Conservation (phyloP, 1,284 basidiomycete species). For the Takashimella koratensis region DNA sequence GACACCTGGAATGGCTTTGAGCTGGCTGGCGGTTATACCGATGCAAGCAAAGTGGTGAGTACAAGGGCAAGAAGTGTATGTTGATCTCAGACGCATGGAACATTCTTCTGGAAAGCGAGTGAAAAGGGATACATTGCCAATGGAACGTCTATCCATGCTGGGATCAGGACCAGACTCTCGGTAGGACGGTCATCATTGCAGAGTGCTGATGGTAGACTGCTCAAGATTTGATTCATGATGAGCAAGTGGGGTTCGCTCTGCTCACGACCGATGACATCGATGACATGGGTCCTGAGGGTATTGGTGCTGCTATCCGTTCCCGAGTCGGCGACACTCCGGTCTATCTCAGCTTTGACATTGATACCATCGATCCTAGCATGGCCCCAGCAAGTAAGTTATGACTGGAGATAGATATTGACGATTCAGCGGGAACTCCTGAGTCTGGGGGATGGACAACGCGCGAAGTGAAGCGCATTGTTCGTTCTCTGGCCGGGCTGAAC, state of each 20-base stretch:
- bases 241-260: conserved; percentile 48
- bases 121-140: conserved; percentile 48
- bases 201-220: conserved; percentile 7
- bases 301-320: conserved; percentile 43
- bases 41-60: conserved; percentile 21
- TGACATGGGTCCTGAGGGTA: conserved; percentile 48
- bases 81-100: conserved; percentile 38
- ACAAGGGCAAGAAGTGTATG: background rate
- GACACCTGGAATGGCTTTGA: conserved; percentile 49
- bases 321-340: conserved; percentile 40
- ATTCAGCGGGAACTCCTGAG: conserved; percentile 43
- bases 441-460: conserved; percentile 50
- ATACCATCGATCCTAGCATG: conserved; percentile 44
- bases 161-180: conserved; percentile 40
- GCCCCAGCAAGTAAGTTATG: conserved; percentile 39
- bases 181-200: conserved; percentile 14
- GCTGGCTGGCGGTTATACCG: conserved; percentile 15
- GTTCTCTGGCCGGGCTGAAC: conserved; percentile 47
- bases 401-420: background rate
- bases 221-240: conserved; percentile 40
- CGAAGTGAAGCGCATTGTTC: conserved; percentile 48
- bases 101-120: conserved; percentile 50
- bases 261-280: conserved; percentile 50
- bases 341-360: conserved; percentile 43
- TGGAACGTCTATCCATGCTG: conserved; percentile 60